A percentile compares a stretch with the other conserved stretches of the same genome.
Conservation (phyloP, 345 rosid species). For the Acer saccharum region DNA sequence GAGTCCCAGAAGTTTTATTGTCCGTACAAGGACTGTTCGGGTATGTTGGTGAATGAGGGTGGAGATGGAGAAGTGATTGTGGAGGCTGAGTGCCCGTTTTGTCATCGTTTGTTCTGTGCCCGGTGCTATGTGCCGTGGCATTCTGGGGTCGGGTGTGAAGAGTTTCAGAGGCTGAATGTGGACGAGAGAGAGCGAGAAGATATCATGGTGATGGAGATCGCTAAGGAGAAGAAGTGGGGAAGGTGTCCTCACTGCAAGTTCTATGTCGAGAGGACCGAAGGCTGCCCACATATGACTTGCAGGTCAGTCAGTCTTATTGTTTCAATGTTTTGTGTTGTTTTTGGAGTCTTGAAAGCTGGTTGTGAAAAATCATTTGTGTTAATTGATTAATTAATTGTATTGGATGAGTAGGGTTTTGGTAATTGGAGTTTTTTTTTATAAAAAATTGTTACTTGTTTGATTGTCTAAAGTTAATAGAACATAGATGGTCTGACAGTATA, state of each 20-base stretch:
- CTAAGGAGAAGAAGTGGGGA: slow-evolving; percentile 41
- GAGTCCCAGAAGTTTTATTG: slow-evolving; percentile 50
- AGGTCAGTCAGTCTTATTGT: slow-evolving; percentile 28
- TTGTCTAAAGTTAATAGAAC: background rate
- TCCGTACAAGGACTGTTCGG: slow-evolving; percentile 76
- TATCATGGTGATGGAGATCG: slow-evolving; percentile 43
- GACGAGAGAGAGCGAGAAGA: slow-evolving; percentile 49
- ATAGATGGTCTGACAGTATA: background rate
- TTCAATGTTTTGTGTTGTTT: background rate
- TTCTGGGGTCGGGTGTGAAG: slow-evolving; percentile 36
- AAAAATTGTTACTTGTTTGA: background rate
- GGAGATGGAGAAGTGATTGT: slow-evolving; percentile 32
- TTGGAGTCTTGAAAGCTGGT: background rate
- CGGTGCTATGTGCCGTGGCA: slow-evolving; percentile 50
- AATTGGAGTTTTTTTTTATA: background rate
- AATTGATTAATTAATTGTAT: background rate
- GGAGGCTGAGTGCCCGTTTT: slow-evolving; percentile 66
- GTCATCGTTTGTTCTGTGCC: slow-evolving; percentile 60
- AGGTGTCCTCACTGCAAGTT: slow-evolving; percentile 50
- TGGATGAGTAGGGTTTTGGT: background rate
- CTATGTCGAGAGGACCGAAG: slow-evolving; percentile 43
- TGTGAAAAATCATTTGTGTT: background rate
- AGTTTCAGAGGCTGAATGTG: slow-evolving; percentile 31
- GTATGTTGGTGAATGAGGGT: slow-evolving; percentile 41
- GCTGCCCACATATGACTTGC: slow-evolving; percentile 51